phyloP scores from a whole-genome alignment of 2,329 filamentous ascomycete genomes.

The Emergomyces africanus region DNA sequence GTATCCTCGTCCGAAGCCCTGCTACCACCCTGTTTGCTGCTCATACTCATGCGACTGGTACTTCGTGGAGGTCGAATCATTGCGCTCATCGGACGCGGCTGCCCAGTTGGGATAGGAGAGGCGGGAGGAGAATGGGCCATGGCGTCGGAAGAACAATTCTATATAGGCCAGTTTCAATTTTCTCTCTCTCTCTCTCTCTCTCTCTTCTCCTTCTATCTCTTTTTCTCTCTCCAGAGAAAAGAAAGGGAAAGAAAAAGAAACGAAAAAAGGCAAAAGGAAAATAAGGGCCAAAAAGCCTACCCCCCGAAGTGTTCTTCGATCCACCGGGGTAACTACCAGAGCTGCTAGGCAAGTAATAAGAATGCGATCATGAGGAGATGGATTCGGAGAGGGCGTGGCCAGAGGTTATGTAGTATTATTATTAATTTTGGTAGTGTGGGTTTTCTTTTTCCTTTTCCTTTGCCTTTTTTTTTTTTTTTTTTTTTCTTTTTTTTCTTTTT shows the following conservation, averaged over 20 bases:
- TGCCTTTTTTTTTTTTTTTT: neutral
- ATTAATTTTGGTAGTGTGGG: neutral
- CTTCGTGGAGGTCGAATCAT: constrained; percentile 67
- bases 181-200: neutral
- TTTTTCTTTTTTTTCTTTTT: neutral
- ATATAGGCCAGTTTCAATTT: neutral
- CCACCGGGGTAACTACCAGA: neutral
- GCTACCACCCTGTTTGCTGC: constrained; percentile 59
- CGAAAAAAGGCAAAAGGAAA: neutral
- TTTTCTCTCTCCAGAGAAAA: neutral
- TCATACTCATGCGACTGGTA: constrained; percentile 72
- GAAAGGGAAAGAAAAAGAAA: neutral
- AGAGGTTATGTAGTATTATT: neutral
- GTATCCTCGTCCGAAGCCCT: constrained; percentile 79
- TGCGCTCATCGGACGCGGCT: constrained; percentile 65
- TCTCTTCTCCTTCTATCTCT: neutral
- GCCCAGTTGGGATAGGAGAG: constrained; percentile 40
- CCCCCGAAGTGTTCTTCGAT: neutral
- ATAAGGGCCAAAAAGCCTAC: neutral
- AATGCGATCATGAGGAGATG: neutral
- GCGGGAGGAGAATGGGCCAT: constrained; percentile 61
- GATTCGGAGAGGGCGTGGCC: neutral
- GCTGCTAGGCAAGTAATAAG: neutral
- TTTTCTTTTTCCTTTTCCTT: too few relatives aligned
- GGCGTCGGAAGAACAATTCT: neutral